Percentiles rank a stretch among this genome's conserved stretches.
phyloP scores from a whole-genome alignment of 176 grass and related monocot species.

The Typha latifolia region DNA sequence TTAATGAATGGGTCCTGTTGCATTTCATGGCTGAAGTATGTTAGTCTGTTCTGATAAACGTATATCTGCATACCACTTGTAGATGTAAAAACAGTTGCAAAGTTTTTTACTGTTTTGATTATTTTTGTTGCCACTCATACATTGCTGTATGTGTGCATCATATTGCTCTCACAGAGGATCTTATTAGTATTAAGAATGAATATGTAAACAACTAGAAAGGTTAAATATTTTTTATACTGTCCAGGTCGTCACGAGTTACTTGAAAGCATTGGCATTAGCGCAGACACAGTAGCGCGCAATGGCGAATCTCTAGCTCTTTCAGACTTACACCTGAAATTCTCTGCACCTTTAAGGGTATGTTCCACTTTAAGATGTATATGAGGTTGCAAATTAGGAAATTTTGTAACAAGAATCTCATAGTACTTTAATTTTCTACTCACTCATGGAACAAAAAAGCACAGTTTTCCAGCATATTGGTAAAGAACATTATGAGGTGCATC shows the following conservation, averaged over 20 bases:
- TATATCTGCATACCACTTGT: no score
- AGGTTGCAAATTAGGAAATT: constrained; percentile 1
- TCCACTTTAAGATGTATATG: no score
- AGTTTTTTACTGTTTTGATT: no score
- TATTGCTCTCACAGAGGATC: no score
- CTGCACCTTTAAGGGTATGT: constrained; percentile 69
- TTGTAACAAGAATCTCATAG: constrained; percentile 3
- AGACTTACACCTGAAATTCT: constrained; percentile 72
- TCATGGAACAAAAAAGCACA: no score
- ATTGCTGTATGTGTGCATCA: no score
- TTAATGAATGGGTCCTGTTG: constrained; percentile 1
- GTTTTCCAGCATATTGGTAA: no score
- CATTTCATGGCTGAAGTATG: neutral
- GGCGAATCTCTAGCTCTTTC: constrained; percentile 76
- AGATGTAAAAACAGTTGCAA: no score
- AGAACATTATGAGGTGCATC: no score
- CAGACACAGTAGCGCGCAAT: constrained; percentile 63
- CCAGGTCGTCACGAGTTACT: constrained; percentile 75
- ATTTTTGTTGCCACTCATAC: no score
- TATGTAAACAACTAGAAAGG: no score
- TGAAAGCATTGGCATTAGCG: constrained; percentile 48
- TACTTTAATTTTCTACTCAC: neutral
- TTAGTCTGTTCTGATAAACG: neutral
- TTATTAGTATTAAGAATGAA: no score
- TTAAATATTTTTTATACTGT: constrained; percentile 1